Conservation (phyloP, 2,329 filamentous ascomycete species). For the Tolypocladium cylindrosporum region DNA sequence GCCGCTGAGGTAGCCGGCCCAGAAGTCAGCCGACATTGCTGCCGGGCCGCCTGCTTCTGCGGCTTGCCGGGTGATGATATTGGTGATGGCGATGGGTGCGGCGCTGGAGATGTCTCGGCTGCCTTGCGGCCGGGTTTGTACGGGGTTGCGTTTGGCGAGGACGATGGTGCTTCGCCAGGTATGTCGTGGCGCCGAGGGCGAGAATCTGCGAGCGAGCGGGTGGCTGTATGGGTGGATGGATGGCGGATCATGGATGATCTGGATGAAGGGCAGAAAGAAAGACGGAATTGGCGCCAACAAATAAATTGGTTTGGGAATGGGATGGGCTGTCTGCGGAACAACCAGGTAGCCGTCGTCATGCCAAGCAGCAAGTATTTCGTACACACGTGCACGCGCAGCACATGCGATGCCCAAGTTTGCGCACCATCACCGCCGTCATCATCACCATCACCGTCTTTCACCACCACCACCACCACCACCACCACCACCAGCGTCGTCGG, state of each 20-base stretch:
- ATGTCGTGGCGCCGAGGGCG: neutral
- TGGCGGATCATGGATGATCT: neutral
- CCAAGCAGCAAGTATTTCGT: neutral
- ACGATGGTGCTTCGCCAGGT: neutral
- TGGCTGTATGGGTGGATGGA: neutral
- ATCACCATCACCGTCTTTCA: neutral
- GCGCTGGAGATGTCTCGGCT: neutral
- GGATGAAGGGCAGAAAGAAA: neutral
- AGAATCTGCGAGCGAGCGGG: neutral
- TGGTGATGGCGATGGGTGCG: neutral
- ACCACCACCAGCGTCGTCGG: neutral
- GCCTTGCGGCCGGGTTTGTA: neutral
- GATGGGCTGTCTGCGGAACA: neutral
- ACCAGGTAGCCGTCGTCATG: neutral
- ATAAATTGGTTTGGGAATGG: neutral
- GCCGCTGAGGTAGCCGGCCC: slow-evolving; percentile 84
- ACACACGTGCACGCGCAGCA: neutral
- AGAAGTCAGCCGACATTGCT: slow-evolving; percentile 82
- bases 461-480: neutral
- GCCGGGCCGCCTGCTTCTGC: neutral
- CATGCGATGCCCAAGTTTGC: neutral
- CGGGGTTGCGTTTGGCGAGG: neutral
- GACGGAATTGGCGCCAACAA: neutral
- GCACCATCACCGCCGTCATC: neutral
- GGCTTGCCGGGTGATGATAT: neutral